Percentiles rank a stretch among this genome's conserved stretches.
Conservation (phyloP, 2,329 filamentous ascomycete species). For the Penicillium brevicompactum region DNA sequence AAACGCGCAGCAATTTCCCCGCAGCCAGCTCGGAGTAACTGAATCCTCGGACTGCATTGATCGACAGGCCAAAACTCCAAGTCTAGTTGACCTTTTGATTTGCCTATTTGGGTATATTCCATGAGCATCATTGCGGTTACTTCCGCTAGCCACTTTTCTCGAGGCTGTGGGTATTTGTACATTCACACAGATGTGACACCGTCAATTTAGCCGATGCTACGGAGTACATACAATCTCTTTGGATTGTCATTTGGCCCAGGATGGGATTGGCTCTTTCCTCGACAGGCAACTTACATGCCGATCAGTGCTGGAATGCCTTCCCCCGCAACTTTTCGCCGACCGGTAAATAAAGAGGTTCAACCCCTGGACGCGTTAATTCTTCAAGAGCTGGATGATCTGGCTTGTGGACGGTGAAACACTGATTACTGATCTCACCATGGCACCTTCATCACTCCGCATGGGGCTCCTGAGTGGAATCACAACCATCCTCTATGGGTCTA, state of each 20-base stretch:
- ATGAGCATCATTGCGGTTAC: constrained; percentile 1
- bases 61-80: constrained; percentile 12
- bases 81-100: background rate
- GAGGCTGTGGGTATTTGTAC: background rate
- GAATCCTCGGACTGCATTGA: constrained; percentile 14
- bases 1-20: constrained; percentile 16
- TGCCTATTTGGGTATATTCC: constrained; percentile 1
- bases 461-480: constrained; percentile 6
- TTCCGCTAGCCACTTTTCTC: background rate
- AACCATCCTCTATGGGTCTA: constrained; percentile 12
- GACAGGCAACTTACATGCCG: constrained; percentile 12
- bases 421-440: constrained; percentile 9
- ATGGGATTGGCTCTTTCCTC: constrained; percentile 2
- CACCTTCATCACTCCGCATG: background rate
- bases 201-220: constrained; percentile 6
- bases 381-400: background rate
- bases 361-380: background rate
- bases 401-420: background rate
- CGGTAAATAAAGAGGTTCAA: constrained; percentile 15
- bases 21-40: constrained; percentile 19
- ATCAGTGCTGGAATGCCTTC: constrained; percentile 21
- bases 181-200: constrained; percentile 13
- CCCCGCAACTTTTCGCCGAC: constrained; percentile 9
- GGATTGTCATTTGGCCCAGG: background rate
- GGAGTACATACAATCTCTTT: background rate